phyloP scores from a whole-genome alignment of 352 stramenopile genomes.

The Salisapilia sapeloensis region DNA sequence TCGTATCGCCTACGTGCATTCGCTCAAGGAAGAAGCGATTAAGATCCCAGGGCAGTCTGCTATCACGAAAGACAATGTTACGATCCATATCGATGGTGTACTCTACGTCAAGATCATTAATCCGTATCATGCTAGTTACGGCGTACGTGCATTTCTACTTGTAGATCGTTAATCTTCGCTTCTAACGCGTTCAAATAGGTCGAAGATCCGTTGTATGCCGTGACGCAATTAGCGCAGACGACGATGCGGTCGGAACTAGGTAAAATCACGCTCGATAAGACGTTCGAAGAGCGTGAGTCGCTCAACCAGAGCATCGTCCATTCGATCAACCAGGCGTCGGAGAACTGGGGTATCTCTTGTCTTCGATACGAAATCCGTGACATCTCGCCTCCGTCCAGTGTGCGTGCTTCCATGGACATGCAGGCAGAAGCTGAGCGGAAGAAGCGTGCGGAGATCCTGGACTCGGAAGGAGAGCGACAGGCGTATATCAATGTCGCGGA shows the following conservation, averaged over 20 bases:
- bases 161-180: slow-evolving; percentile 2
- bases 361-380: slow-evolving; percentile 86
- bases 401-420: slow-evolving; percentile 86
- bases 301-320: slow-evolving; percentile 85
- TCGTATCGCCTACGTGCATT: slow-evolving; percentile 84
- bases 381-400: slow-evolving; percentile 70
- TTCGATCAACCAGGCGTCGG: slow-evolving; percentile 82
- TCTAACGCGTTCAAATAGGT: slow-evolving; percentile 10
- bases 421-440: slow-evolving; percentile 83
- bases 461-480: slow-evolving; percentile 79
- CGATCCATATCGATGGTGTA: slow-evolving; percentile 84
- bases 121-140: slow-evolving; percentile 80
- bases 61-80: slow-evolving; percentile 87
- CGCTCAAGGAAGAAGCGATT: slow-evolving; percentile 84
- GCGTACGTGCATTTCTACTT: too few species aligned
- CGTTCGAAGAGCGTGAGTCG: slow-evolving; percentile 85
- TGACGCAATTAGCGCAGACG: slow-evolving; percentile 83
- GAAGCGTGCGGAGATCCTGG: slow-evolving; percentile 85
- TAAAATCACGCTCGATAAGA: slow-evolving; percentile 89
- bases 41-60: slow-evolving; percentile 81
- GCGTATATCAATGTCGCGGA: slow-evolving; percentile 85
- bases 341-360: slow-evolving; percentile 83
- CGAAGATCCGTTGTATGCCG: slow-evolving; percentile 78
- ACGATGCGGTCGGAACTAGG: slow-evolving; percentile 85
- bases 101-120: slow-evolving; percentile 86